Conservation (phyloP, 1,139 yeast genomes). For the Zygotorulaspora mrakii region DNA sequence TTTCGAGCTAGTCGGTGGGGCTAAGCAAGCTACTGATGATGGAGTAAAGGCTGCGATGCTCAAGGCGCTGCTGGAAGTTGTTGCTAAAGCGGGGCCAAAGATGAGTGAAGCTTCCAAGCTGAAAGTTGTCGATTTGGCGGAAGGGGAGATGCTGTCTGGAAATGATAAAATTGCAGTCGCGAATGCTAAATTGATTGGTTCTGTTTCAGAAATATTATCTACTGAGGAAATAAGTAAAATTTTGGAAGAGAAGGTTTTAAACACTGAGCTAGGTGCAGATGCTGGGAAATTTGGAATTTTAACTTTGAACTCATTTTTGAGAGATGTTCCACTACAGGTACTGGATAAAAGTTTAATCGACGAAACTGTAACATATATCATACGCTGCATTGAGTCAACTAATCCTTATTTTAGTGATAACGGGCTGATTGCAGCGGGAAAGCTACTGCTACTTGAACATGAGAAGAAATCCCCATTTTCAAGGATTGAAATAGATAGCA, state of each 20-base stretch:
- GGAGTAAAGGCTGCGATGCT: constrained; percentile 85
- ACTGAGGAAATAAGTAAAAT: constrained; percentile 62
- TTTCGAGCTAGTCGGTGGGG: constrained; percentile 75
- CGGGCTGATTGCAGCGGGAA: constrained; percentile 80
- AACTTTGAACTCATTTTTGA: constrained; percentile 74
- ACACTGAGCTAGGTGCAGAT: constrained; percentile 37
- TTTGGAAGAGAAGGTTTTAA: constrained; percentile 58
- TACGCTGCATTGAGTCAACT: constrained; percentile 45
- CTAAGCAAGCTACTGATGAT: constrained; percentile 52
- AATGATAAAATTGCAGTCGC: constrained; percentile 63
- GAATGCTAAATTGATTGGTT: constrained; percentile 75
- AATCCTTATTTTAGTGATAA: constrained; percentile 67
- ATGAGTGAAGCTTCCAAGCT: constrained; percentile 71
- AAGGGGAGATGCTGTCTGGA: constrained; percentile 58
- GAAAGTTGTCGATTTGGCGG: constrained; percentile 69
- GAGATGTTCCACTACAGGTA: constrained; percentile 65
- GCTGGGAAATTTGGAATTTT: constrained; percentile 61
- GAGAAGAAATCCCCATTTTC: constrained; percentile 44
- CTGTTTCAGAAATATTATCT: constrained; percentile 65
- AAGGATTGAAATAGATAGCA: constrained; percentile 26
- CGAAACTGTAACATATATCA: constrained; percentile 49
- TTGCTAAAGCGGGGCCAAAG: constrained; percentile 71
- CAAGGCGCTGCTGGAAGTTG: constrained; percentile 80
- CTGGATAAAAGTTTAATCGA: constrained; percentile 48
- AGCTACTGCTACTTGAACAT: constrained; percentile 54